Conservation (phyloP, 2,329 filamentous ascomycete species). For the Penicillium glabrum region DNA sequence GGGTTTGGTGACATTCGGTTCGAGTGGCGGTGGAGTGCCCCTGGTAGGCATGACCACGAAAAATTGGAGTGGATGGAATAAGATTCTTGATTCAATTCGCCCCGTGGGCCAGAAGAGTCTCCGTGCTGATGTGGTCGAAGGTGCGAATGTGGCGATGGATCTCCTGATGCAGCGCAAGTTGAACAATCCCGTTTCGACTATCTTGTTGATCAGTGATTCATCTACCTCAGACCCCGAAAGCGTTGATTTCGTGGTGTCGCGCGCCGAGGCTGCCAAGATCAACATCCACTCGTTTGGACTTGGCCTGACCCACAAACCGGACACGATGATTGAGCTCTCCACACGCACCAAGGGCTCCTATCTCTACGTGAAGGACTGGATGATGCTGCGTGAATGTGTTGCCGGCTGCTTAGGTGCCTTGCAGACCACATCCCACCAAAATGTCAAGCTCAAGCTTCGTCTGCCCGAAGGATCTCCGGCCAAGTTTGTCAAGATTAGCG, state of each 20-base stretch:
- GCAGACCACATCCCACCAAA: slow-evolving; percentile 95
- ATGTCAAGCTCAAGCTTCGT: slow-evolving; percentile 91
- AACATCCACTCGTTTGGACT: slow-evolving; percentile 95
- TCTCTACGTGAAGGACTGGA: slow-evolving; percentile 99
- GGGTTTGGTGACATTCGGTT: slow-evolving; percentile 96
- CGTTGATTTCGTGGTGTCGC: slow-evolving; percentile 95
- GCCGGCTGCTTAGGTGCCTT: slow-evolving; percentile 89
- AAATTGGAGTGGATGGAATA: slow-evolving; percentile 87
- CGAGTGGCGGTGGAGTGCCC: slow-evolving; percentile 86
- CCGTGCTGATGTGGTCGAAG: slow-evolving; percentile 93
- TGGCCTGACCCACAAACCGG: slow-evolving; percentile 94
- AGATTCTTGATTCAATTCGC: slow-evolving; percentile 80
- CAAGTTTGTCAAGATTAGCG: slow-evolving; percentile 98
- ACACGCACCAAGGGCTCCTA: slow-evolving; percentile 95
- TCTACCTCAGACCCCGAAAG: slow-evolving; percentile 92
- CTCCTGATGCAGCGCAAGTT: slow-evolving; percentile 96
- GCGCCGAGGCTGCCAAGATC: slow-evolving; percentile 96
- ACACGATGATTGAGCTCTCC: slow-evolving; percentile 97
- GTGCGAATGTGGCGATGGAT: slow-evolving; percentile 98
- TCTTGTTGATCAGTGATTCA: slow-evolving; percentile 95
- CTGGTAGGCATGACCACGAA: slow-evolving; percentile 99
- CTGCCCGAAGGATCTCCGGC: slow-evolving; percentile 94
- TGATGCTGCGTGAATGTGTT: slow-evolving; percentile 97
- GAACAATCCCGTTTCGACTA: slow-evolving; percentile 91
- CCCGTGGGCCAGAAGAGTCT: slow-evolving; percentile 96